phyloP scores from a whole-genome alignment of 805 yeast species.

The Metahyphopichia silvanorum region DNA sequence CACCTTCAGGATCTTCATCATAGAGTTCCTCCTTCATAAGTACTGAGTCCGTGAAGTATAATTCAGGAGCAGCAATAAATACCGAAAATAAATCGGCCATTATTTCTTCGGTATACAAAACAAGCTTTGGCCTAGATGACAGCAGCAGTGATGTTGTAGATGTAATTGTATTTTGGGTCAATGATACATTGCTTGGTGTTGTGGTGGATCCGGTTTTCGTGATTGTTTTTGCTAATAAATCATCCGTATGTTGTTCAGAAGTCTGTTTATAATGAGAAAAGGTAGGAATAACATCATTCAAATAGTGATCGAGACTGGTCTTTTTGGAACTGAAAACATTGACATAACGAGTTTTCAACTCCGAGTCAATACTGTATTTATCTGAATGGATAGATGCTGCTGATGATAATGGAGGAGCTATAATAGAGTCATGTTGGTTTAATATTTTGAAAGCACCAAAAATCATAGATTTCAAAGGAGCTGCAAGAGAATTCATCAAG shows the following conservation, averaged over 20 bases:
- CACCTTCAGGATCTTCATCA: slow-evolving; percentile 9
- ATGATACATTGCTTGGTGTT: not conserved
- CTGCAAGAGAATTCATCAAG: slow-evolving; percentile 21
- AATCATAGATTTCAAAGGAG: slow-evolving; percentile 21
- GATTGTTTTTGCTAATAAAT: slow-evolving; percentile 1
- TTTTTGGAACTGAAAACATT: slow-evolving; percentile 6
- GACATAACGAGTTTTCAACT: slow-evolving; percentile 6
- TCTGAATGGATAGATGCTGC: slow-evolving; percentile 12
- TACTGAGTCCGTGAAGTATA: slow-evolving; percentile 26
- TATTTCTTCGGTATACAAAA: slow-evolving; percentile 22
- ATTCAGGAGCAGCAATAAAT: slow-evolving; percentile 29
- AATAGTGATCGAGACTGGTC: slow-evolving; percentile 16
- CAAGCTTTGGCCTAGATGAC: slow-evolving; percentile 2
- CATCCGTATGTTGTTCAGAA: slow-evolving; percentile 1
- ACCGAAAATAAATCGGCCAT: slow-evolving; percentile 29
- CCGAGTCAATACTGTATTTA: slow-evolving; percentile 9
- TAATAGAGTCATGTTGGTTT: slow-evolving; percentile 14
- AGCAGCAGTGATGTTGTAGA: slow-evolving; percentile 1
- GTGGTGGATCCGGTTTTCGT: slow-evolving; percentile 1
- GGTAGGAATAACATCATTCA: slow-evolving; percentile 4
- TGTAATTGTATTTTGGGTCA: slow-evolving; percentile 2
- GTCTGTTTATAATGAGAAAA: slow-evolving; percentile 1
- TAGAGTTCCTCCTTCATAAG: slow-evolving; percentile 18
- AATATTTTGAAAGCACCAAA: slow-evolving; percentile 22
- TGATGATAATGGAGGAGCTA: slow-evolving; percentile 9